These are phyloP conservation scores for Xylaria sp. DNA, from an alignment of 2,329 filamentous ascomycete genomes.

Conservation along the genomic window DNA sequence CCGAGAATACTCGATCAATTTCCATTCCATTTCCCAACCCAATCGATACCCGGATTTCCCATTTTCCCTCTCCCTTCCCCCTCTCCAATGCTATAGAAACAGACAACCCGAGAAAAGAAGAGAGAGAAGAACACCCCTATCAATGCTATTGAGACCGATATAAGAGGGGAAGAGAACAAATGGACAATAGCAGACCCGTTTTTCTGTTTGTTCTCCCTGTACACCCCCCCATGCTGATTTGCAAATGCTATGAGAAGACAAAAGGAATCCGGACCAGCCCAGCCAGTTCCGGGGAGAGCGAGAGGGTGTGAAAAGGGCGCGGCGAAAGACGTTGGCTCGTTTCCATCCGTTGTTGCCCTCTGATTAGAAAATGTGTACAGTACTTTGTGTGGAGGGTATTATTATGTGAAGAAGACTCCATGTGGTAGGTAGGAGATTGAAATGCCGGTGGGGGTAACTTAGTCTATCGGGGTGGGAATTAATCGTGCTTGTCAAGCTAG, in stretches of 20 bases:
- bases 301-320: neutral
- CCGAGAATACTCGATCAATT: constrained; percentile 8
- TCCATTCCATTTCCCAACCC: constrained; percentile 3
- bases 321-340: neutral
- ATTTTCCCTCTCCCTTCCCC: neutral
- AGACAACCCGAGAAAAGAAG: neutral
- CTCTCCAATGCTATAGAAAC: neutral
- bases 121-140: constrained; percentile 20
- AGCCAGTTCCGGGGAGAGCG: neutral
- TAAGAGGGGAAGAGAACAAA: neutral
- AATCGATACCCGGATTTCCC: constrained; percentile 9
- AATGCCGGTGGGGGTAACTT: constrained; percentile 12
- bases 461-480: neutral
- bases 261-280: neutral
- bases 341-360: neutral
- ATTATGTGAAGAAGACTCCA: constrained; percentile 15
- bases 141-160: constrained; percentile 26
- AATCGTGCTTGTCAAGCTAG: neutral
- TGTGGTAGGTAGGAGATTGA: neutral
- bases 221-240: neutral
- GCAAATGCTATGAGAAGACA: constrained; percentile 10
- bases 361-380: constrained; percentile 26
- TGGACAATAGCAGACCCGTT: neutral
- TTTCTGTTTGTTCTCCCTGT: neutral
- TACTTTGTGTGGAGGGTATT: constrained; percentile 28